Percentiles rank a stretch among this genome's conserved stretches.
Evolutionary conservation across 176 grass and related monocot genomes (phyloP).

Genomic region (Rhipidocladum racemiflorum): DNA sequence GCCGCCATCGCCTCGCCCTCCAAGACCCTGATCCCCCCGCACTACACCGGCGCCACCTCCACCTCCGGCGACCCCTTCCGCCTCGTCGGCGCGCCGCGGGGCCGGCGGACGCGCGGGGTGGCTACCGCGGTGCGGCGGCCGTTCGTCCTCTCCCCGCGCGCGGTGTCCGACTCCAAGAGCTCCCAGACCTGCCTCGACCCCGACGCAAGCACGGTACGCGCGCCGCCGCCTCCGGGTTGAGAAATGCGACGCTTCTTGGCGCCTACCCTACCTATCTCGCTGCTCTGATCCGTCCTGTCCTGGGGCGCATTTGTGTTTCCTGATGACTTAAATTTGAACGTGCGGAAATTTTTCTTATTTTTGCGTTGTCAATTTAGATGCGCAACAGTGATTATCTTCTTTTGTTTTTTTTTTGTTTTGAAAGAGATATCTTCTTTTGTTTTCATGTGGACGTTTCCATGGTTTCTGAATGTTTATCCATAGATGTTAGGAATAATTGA

Average conservation of each 20-base stretch:
- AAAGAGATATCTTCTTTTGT: slow-evolving; percentile 16
- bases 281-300: slow-evolving; percentile 14
- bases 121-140: slow-evolving; percentile 14
- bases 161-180: slow-evolving; percentile 82
- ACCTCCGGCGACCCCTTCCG: slow-evolving; percentile 30
- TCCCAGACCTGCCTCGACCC: slow-evolving; percentile 97
- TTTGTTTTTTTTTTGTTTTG: no score
- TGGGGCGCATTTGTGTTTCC: slow-evolving; percentile 1
- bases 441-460: slow-evolving; percentile 16
- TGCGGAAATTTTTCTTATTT: neutral
- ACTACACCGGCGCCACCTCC: slow-evolving; percentile 35
- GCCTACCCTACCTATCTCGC: neutral
- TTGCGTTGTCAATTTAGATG: slow-evolving; percentile 5
- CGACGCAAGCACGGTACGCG: slow-evolving; percentile 80
- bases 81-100: slow-evolving; percentile 23
- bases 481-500: no score
- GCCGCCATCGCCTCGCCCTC: slow-evolving; percentile 33
- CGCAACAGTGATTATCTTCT: slow-evolving; percentile 25
- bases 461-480: slow-evolving; percentile 1
- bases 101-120: slow-evolving; percentile 22
- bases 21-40: slow-evolving; percentile 21
- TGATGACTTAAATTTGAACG: slow-evolving; percentile 28
- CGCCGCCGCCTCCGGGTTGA: neutral
- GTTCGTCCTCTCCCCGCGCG: slow-evolving; percentile 59
- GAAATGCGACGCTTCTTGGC: slow-evolving; percentile 30